These are phyloP conservation scores for Cordyceps fumosorosea DNA, from an alignment of 2,329 filamentous ascomycete species.

Conservation along the genomic window DNA sequence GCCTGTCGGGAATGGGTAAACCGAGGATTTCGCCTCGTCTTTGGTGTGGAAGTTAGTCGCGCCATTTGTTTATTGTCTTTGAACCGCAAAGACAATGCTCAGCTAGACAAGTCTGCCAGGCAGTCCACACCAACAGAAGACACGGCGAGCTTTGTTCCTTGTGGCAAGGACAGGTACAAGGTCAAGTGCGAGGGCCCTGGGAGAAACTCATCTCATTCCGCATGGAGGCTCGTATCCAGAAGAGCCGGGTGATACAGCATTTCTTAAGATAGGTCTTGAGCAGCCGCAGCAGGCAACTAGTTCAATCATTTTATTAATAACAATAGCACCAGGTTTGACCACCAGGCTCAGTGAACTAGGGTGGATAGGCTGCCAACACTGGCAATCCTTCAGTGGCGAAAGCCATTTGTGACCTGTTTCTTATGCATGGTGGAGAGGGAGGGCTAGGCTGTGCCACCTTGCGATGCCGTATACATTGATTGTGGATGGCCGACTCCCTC, in stretches of 20 bases:
- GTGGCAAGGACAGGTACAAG: neutral
- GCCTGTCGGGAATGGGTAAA: neutral
- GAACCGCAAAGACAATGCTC: neutral
- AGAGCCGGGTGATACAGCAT: neutral
- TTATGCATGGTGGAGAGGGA: constrained; percentile 1
- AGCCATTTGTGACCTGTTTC: constrained; percentile 1
- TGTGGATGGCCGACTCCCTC: constrained; percentile 6
- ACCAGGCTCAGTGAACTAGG: neutral
- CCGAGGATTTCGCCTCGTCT: neutral
- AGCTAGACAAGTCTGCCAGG: neutral
- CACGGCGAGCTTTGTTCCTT: neutral
- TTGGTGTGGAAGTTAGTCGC: neutral
- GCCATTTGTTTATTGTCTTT: neutral
- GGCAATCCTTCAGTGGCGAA: neutral
- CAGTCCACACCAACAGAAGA: neutral
- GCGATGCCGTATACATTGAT: neutral
- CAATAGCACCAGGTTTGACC: neutral
- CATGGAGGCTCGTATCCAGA: neutral
- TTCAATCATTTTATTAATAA: constrained; percentile 2
- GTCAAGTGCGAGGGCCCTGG: neutral
- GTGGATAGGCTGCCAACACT: neutral
- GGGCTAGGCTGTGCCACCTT: constrained; percentile 9
- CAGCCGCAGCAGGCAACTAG: neutral
- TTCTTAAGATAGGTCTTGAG: neutral
- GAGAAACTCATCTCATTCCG: neutral